Base-by-base conservation (phyloP, 2,329 filamentous ascomycete genomes). In the Trichophyton schoenleinii region DNA sequence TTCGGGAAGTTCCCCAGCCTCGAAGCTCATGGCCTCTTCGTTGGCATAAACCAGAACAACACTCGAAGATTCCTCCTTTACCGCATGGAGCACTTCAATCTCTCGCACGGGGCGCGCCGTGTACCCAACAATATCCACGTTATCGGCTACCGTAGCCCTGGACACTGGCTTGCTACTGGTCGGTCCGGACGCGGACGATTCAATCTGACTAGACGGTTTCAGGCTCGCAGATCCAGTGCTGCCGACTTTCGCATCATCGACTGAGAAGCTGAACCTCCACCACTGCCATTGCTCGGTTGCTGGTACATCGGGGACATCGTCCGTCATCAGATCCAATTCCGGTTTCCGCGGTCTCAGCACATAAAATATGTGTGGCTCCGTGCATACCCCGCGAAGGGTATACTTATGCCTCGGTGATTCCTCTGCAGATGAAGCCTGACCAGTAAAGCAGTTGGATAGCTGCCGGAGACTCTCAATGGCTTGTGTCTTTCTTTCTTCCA, bases 31-130 rank as follows among this genome's bases (percentile, higher is more conserved):
- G 20, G 78, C 77, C 61, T 72, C 72, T 22, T 81, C 77, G 66
- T 78, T 83, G 20, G 82, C 83, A 68, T 86, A 86, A 2, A 86
- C 79, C 8, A 86, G 75, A 0, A 86, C 70, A 1, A 79, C 81
- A 7, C 75, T 77, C 36, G 71, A 75, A 59, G 77, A 76, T 65
- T 85, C 82, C 41, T 78, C 75, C 25, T 74, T 75, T 60, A 80
- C 79, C 64, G 81, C 74, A 65, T 77, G 72, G 59, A 85, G 75
- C 8, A 85, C 83, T 62, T 83, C 78, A 49, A 77, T 73, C 62
- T 82, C 78, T 2, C 74, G 73, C 22, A 82, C 75, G 64, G 74
- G 76, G 42, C 65, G 68, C 36, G 72, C 68, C 6, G 73, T 75
- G 62, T 75, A 78, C 0, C 74, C 75, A 25, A 72, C 66, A 25